phyloP scores from a whole-genome alignment of 371 early-diverging fungal species.

The Mucor indicus region DNA sequence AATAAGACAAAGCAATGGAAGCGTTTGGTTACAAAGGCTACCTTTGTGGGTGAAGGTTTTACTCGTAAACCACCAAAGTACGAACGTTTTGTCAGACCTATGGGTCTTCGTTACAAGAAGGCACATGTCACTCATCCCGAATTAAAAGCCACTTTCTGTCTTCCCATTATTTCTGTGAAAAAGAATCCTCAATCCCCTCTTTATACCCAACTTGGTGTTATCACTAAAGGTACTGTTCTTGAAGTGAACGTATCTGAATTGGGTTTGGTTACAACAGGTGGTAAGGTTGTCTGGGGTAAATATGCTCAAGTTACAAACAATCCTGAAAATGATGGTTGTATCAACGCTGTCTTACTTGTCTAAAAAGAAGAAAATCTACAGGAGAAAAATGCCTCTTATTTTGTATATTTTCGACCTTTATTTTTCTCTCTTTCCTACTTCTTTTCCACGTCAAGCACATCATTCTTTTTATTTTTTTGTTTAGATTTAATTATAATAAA shows the following conservation, averaged over 20 bases:
- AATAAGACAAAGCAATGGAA: slow-evolving; percentile 97
- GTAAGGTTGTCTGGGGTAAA: slow-evolving; percentile 99
- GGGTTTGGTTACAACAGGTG: slow-evolving; percentile 97
- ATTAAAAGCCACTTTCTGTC: slow-evolving; percentile 96
- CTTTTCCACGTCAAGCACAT: too few species aligned
- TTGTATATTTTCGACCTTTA: too few species aligned
- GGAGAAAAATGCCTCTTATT: too few species aligned
- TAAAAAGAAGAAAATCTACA: too few species aligned
- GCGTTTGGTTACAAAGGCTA: slow-evolving; percentile 99
- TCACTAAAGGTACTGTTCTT: slow-evolving; percentile 99
- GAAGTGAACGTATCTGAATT: slow-evolving; percentile 95
- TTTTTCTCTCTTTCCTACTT: too few species aligned
- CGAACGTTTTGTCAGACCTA: slow-evolving; percentile 99
- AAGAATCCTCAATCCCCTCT: slow-evolving; percentile 98
- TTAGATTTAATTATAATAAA: neutral
- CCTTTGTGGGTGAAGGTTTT: slow-evolving; percentile 99
- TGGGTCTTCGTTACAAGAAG: slow-evolving; percentile 98
- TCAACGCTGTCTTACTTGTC: slow-evolving; percentile 93
- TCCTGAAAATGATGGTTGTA: slow-evolving; percentile 96
- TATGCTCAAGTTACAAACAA: slow-evolving; percentile 98
- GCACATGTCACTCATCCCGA: slow-evolving; percentile 99
- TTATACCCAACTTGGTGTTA: slow-evolving; percentile 98
- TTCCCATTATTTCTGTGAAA: slow-evolving; percentile 99
- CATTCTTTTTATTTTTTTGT: neutral
- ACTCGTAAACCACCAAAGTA: slow-evolving; percentile 99